These are phyloP conservation scores for Mortierella alpina DNA, from an alignment of 192 early-diverging fungal genomes.

Conservation along the genomic window DNA sequence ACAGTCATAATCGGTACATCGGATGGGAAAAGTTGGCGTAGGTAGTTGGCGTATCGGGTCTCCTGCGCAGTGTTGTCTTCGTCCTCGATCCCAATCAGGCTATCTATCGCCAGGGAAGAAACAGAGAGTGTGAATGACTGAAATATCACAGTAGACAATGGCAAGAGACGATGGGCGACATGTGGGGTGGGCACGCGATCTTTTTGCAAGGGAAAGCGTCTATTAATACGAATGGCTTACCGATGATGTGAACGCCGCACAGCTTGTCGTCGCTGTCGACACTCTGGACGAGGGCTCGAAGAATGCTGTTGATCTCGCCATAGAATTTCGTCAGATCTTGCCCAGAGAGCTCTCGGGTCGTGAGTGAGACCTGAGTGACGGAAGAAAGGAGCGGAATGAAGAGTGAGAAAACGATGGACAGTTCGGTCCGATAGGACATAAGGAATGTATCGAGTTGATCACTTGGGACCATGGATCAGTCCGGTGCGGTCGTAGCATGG, in stretches of 20 bases:
- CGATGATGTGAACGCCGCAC: constrained; percentile 82
- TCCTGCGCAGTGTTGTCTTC: constrained; percentile 82
- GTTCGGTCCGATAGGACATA: too few relatives aligned
- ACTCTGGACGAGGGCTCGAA: constrained; percentile 80
- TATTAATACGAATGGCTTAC: constrained; percentile 52
- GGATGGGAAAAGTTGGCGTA: constrained; percentile 78
- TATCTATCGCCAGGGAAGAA: constrained; percentile 62
- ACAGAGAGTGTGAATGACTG: too few relatives aligned
- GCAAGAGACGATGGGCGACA: neutral
- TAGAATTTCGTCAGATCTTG: constrained; percentile 79
- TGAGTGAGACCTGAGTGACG: constrained; percentile 23
- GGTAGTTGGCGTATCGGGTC: constrained; percentile 85
- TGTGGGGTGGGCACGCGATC: too few relatives aligned
- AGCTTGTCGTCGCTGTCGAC: constrained; percentile 80
- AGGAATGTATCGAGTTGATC: neutral
- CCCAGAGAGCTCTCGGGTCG: constrained; percentile 71
- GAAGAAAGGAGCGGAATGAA: neutral
- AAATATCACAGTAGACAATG: too few relatives aligned
- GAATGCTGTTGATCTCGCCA: constrained; percentile 78
- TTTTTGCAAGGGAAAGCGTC: too few relatives aligned
- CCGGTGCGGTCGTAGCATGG: neutral
- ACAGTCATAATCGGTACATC: constrained; percentile 76
- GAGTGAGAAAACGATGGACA: too few relatives aligned
- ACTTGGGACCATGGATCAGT: neutral
- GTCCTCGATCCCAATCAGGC: constrained; percentile 82